Evolutionary conservation across 2,329 filamentous ascomycete species (phyloP).

Genomic region (Ophiosphaerella korrae): DNA sequence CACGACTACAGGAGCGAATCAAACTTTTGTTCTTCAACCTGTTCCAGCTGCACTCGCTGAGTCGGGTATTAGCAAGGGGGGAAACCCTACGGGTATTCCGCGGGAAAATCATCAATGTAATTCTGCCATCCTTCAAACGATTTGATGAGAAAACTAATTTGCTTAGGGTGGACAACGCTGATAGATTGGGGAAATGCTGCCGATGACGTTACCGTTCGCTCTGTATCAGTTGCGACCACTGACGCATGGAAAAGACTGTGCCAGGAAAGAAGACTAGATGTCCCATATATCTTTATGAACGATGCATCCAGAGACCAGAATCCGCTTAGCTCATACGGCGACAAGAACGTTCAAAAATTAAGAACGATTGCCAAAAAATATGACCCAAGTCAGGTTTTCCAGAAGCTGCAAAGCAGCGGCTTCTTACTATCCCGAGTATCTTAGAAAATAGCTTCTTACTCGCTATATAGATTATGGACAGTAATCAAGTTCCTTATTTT

Average conservation of each 20-base stretch:
- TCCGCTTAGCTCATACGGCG: slow-evolving; percentile 37
- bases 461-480: no score
- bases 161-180: not conserved
- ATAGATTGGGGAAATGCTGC: slow-evolving; percentile 6
- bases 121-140: not conserved
- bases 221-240: slow-evolving; percentile 1
- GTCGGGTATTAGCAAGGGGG: no score
- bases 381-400: slow-evolving; percentile 47
- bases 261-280: slow-evolving; percentile 1
- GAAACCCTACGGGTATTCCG: slow-evolving; percentile 8
- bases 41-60: no score
- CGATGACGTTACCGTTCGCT: slow-evolving; percentile 9
- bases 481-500: no score
- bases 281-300: slow-evolving; percentile 47
- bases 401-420: slow-evolving; percentile 28
- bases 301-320: slow-evolving; percentile 51
- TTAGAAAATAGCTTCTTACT: no score
- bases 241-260: slow-evolving; percentile 6
- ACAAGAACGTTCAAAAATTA: slow-evolving; percentile 37
- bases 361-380: slow-evolving; percentile 38
- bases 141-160: no score
- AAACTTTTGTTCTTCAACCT: no score
- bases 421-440: slow-evolving; percentile 15
- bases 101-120: slow-evolving; percentile 6
- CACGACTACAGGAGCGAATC: no score